These are phyloP conservation scores for Amanita polypyramis DNA, from an alignment of 768 basidiomycete species.

Conservation along the genomic window DNA sequence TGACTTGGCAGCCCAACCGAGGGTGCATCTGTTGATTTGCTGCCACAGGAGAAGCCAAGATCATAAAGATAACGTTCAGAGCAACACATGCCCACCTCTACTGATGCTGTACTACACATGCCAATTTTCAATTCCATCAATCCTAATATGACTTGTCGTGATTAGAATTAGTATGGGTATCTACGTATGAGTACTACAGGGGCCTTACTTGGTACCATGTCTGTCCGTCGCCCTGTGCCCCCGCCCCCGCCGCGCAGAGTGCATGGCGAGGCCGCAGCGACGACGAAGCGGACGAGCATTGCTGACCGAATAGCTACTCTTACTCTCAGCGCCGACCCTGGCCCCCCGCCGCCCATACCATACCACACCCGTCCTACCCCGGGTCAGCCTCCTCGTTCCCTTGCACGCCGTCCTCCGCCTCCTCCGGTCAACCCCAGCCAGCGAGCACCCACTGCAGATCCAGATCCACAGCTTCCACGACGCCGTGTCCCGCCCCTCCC, in stretches of 20 bases:
- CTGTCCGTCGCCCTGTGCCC: constrained; percentile 19
- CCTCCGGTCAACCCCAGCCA: constrained; percentile 13
- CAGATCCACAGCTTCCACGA: constrained; percentile 3
- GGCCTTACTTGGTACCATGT: constrained; percentile 11
- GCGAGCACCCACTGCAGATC: neutral
- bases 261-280: neutral
- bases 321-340: constrained; percentile 14
- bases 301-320: constrained; percentile 23
- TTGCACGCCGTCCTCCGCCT: constrained; percentile 26
- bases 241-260: constrained; percentile 11
- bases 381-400: constrained; percentile 14
- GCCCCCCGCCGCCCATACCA: constrained; percentile 14
- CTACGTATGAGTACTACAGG: neutral
- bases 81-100: constrained; percentile 11
- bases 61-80: constrained; percentile 24
- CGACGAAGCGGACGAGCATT: constrained; percentile 12
- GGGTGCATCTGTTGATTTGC: neutral
- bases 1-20: constrained; percentile 6
- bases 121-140: neutral
- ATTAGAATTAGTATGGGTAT: too few relatives aligned
- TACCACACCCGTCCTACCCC: constrained; percentile 11
- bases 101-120: constrained; percentile 15
- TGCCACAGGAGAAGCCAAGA: constrained; percentile 61
- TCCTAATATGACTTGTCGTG: too few relatives aligned
- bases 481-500: constrained; percentile 16